A percentile compares a stretch with the other conserved stretches of the same genome.
These are phyloP conservation scores for Fusarium denticulatum DNA, from an alignment of 2,329 filamentous ascomycete genomes.

Conservation along the genomic window DNA sequence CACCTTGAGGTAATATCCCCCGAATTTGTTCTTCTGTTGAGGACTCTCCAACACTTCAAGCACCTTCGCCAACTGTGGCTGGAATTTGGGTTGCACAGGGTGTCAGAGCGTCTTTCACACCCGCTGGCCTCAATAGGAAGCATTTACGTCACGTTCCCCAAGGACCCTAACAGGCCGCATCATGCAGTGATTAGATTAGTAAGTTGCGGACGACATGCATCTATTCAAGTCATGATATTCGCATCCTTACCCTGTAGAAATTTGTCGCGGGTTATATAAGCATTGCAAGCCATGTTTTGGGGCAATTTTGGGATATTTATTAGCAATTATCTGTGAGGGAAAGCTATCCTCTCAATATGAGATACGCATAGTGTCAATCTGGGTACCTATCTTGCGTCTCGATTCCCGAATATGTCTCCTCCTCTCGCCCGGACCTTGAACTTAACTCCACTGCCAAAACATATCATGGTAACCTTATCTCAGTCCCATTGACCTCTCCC, in stretches of 20 bases:
- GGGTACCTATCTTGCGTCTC: neutral
- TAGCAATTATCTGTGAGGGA: neutral
- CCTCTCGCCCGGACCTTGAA: neutral
- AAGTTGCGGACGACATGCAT: conserved; percentile 10
- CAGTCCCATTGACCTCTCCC: neutral
- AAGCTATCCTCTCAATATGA: neutral
- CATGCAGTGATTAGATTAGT: conserved; percentile 11
- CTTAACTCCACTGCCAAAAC: neutral
- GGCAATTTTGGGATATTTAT: neutral
- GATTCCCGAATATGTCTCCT: neutral
- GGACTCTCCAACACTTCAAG: neutral
- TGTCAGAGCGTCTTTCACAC: conserved; percentile 11
- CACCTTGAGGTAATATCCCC: neutral
- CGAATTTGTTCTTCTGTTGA: neutral
- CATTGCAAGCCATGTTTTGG: neutral
- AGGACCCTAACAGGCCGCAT: conserved; percentile 24
- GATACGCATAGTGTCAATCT: conserved; percentile 4
- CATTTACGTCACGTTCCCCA: conserved; percentile 28
- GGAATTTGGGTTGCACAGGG: conserved; percentile 6
- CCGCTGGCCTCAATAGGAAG: conserved; percentile 4
- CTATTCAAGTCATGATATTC: neutral
- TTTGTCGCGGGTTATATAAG: neutral
- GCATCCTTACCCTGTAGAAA: neutral
- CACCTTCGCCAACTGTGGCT: conserved; percentile 27
- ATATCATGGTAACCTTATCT: neutral